A percentile compares a stretch with the other conserved stretches of the same genome.
These are phyloP conservation scores for Lotmaria passim DNA, from an alignment of 208 protist genomes.

Conservation along the genomic window DNA sequence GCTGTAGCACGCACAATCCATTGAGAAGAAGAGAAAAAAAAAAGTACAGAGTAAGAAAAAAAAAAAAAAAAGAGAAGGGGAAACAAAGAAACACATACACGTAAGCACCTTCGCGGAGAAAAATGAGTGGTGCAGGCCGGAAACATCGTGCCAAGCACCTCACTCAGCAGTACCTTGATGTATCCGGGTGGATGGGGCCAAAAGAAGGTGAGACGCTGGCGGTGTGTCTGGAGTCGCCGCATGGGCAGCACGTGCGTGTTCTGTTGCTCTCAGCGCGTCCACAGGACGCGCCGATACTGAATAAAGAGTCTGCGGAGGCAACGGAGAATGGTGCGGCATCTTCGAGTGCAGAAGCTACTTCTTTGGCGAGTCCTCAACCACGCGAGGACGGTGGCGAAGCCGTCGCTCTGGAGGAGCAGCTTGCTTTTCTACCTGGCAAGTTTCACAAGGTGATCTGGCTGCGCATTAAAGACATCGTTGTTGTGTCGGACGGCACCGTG, in stretches of 20 bases:
- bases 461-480: constrained; percentile 73
- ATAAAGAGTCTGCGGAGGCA: not conserved
- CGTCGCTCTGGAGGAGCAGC: constrained; percentile 28
- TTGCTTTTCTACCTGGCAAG: constrained; percentile 80
- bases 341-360: not conserved
- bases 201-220: constrained; percentile 59
- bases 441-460: constrained; percentile 92
- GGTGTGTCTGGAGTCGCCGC: constrained; percentile 71
- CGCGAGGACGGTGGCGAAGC: not conserved
- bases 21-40: not conserved
- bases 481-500: constrained; percentile 63
- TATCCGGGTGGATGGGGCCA: constrained; percentile 55
- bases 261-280: constrained; percentile 34
- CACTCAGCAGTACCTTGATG: constrained; percentile 75
- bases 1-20: too few species aligned
- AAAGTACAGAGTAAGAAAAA: not conserved
- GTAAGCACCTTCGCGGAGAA: constrained; percentile 7
- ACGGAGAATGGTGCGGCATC: not conserved
- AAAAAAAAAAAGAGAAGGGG: not conserved
- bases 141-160: constrained; percentile 89
- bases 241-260: constrained; percentile 76
- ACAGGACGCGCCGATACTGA: not conserved
- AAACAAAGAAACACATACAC: not conserved
- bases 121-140: constrained; percentile 75
- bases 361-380: not conserved